Conservation (phyloP, 768 basidiomycete species). For the Kwoniella botswanensis region DNA sequence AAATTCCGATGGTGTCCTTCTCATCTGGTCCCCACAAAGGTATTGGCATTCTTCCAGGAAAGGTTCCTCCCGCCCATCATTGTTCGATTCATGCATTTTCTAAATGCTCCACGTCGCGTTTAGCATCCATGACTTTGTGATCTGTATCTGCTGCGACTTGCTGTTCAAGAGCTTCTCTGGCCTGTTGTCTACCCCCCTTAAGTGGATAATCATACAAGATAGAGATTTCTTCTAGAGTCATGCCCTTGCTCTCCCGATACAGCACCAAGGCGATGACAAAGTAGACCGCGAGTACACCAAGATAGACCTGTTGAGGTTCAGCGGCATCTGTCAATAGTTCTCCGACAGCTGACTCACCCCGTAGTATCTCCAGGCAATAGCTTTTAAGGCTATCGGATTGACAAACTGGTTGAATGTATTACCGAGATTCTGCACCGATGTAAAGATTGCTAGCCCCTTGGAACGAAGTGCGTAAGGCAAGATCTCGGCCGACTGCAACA, state of each 20-base stretch:
- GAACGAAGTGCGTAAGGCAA: conserved; percentile 75
- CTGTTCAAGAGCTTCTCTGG: no score
- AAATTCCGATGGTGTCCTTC: no score
- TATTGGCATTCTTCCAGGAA: no score
- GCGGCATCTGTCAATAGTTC: no score
- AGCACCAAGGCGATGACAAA: conserved; percentile 30
- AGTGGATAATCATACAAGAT: conserved; percentile 23
- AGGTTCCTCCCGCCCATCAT: no score
- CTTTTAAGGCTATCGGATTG: conserved; percentile 45
- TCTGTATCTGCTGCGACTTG: no score
- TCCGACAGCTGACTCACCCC: neutral
- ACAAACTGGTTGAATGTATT: conserved; percentile 46
- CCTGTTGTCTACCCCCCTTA: no score
- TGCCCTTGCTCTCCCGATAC: conserved; percentile 37
- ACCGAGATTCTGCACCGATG: conserved; percentile 29
- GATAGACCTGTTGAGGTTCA: conserved; percentile 7
- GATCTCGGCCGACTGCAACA: conserved; percentile 23
- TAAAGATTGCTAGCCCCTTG: conserved; percentile 75
- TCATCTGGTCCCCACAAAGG: no score
- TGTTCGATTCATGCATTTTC: no score
- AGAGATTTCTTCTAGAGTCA: conserved; percentile 56
- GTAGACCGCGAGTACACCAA: conserved; percentile 3
- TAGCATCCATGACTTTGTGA: no score
- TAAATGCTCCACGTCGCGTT: no score
- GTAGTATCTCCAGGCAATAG: conserved; percentile 36